Base-by-base conservation (phyloP, 176 grass and related monocot species). In the Poa annua region DNA sequence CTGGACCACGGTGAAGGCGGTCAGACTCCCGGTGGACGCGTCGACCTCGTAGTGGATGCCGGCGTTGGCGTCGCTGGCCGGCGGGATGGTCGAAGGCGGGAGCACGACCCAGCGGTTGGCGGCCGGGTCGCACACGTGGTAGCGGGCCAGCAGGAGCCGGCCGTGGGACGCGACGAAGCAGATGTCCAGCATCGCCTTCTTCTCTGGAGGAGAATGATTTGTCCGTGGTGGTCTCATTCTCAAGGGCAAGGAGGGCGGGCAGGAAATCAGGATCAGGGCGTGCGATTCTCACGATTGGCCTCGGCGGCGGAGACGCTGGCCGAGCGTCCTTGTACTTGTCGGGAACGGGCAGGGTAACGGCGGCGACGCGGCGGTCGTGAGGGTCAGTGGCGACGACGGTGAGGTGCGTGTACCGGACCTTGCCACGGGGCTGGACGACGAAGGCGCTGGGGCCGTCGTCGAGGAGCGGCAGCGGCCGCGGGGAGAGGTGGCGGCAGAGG, bases 31-130 rank as follows among this genome's bases (percentile, higher is more conserved):
- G 1, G 84, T 38, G 26, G 41, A 29, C 29, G 29, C 29, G 29
- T 29, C 42, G 29, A 29, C 29, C 29, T 29, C 29, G 29, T 29
- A 29, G 29, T 29, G 29, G 29, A 29, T 29, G 29, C 2, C 56
- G 4, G 21, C 12, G 22, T 60, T 60, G 8, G 56, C 56, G 10
- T 1, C 21, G 2, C 21, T 60, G 21, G 56, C 24, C 56, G 21
- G 8, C 56, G 56, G 12, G 56, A 60, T 12, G 9, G 21, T 60
- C 3, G 56, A 60, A 5, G 24, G 60, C 60, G 60, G 82, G 10
- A 84, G 72, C 60, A 15, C 72, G 34, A 84, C 6, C 73, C 61
- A 77, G 82, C 73, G 82, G 61, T 84, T 84, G 48, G 47, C 48
- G 5, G 48, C 48, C 26, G 81, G 41, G 42, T 75, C 71, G 44